Base-by-base conservation (phyloP, 768 basidiomycete genomes). In the Dendrothele bispora region DNA sequence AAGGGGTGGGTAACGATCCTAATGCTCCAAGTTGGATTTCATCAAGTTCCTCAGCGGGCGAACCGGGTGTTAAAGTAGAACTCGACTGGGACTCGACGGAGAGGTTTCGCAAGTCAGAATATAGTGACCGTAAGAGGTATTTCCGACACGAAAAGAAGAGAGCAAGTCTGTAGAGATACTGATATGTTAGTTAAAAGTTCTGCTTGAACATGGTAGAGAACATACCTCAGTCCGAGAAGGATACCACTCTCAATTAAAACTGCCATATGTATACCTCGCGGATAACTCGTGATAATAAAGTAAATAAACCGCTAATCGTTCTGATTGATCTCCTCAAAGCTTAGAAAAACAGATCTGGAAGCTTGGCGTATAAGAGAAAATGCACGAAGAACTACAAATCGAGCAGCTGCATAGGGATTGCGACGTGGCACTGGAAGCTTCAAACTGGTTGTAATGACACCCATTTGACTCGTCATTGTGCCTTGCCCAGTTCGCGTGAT, bases 101-200 rank as follows among this genome's bases (percentile, higher is more conserved):
- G 78, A 74, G 5, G 41, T 64, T 65, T 40, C 73, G 77, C 6
- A 88, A 66, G 61, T 86, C 79, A 32, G 77, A 74, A 62, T 84
- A 86, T 0, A 88, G 70, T 38, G 71, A 75, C 21, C 71, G 70
- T 4, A 83, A 69, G 29, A 88, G 68, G 54, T 80, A 84, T 52
- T 74, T 71, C 43, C 83, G 75, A 52, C 83, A 86, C 12, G 74
- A 73, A 30, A 78, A 62, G 59, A 85, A 86, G 12, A 86, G 54
- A 1, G 62, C 63, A 27, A 69, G 51, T 55, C 85, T 87, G 43
- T 10, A 4, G 22, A 14, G 21, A 27, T 24, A 21, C 5, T 49
- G 28, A 49, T 24, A 18, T 34, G 14, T 20, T 28, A 18, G 27
- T 22, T n/a, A n/a, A 25, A 18, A 32, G 46, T 41, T 14, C 21